A percentile compares a stretch with the other conserved stretches of the same genome.
These are phyloP conservation scores for Erucastrum elatum DNA, from an alignment of 345 rosid species.

Conservation along the genomic window DNA sequence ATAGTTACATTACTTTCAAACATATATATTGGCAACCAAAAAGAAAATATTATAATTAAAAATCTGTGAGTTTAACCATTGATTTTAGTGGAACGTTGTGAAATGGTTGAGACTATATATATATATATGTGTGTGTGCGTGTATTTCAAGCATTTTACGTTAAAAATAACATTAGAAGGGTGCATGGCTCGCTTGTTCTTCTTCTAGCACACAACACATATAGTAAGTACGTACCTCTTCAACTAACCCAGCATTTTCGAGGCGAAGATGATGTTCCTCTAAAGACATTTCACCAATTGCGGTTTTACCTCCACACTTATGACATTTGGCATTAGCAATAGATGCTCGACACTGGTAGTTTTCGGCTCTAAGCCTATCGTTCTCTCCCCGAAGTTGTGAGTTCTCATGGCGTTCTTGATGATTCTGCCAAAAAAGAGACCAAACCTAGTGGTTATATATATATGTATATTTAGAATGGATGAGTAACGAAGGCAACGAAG, in stretches of 20 bases:
- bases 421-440: slow-evolving; percentile 43
- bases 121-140: no score
- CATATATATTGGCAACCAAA: not conserved
- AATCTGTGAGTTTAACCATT: not conserved
- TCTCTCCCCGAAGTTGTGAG: slow-evolving; percentile 61
- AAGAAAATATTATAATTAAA: not conserved
- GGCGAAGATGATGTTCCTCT: slow-evolving; percentile 81
- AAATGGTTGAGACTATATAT: not conserved
- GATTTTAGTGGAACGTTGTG: not conserved
- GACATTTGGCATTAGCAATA: slow-evolving; percentile 66
- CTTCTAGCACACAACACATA: not conserved
- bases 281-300: slow-evolving; percentile 77
- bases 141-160: not conserved
- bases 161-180: not conserved
- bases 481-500: not conserved
- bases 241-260: slow-evolving; percentile 64
- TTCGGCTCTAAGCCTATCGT: slow-evolving; percentile 71
- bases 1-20: not conserved
- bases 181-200: not conserved
- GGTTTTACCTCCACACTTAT: slow-evolving; percentile 77
- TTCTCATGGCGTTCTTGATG: slow-evolving; percentile 81
- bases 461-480: not conserved
- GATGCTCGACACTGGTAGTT: slow-evolving; percentile 65
- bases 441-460: not conserved
- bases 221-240: slow-evolving; percentile 61